Evolutionary conservation across 306 rosid species (phyloP), one percentile per base, ranked within the genome.

Genomic region (Rosa lucieae): DNA sequence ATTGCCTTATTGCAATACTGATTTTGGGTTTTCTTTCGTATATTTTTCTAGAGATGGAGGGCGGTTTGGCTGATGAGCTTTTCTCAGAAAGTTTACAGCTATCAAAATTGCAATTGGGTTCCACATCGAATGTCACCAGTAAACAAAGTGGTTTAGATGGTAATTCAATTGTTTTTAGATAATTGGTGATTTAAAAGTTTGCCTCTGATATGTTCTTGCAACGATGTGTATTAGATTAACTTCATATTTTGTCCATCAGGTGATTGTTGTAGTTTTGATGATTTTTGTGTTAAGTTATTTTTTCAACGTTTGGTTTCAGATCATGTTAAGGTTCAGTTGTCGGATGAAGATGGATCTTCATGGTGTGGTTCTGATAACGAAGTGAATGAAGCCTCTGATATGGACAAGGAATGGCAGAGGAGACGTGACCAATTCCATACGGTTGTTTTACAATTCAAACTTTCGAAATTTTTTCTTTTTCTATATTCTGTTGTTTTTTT

Each of bases 401-500:
- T 92, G 85, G 85, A 86, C 56, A 87, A 89, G 86, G 98, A 92
- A 77, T 92, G 95, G 95, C 89, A 89, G 79, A 84, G 74, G 80
- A 89, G 97, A 84, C 93, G 71, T 32, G 83, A 92, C 43, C 87
- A 91, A 78, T 91, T 88, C 80, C 97, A 92, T 82, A 84, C 89
- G 52, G 97, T 94, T 66, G 73, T 81, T 77, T 77, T 53, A 56
- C 58, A 18, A 52, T 77, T 55, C 56, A 20, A 9, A 47, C 8
- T 53, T 61, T 10, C 74, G 32, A 3, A 72, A 32, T 65, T 56
- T 56, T 83, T 52, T 79, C 21, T 29, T 78, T 52, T 47, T 39
- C 67, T 77, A 35, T 51, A 44, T 26, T 81, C 47, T 7, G 3
- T 14, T 26, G 79, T 81, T 63, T 13, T 32, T 13, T 32, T 32